A percentile compares a stretch with the other conserved stretches of the same genome.
These are phyloP conservation scores for Aspergillus pseudoglaucus DNA, from an alignment of 2,329 filamentous ascomycete genomes.

Conservation along the genomic window DNA sequence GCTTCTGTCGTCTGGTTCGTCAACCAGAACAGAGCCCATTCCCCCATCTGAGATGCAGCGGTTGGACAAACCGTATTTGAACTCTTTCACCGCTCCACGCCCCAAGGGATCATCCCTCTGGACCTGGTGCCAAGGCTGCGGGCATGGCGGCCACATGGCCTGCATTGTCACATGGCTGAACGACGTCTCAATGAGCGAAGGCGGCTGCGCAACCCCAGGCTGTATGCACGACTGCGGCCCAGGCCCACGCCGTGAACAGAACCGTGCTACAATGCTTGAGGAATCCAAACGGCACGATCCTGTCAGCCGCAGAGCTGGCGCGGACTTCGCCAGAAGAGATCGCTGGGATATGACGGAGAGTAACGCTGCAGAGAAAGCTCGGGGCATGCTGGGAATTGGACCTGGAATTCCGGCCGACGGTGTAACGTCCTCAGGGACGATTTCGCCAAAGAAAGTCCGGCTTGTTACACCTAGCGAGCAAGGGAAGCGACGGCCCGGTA, in stretches of 20 bases:
- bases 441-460: constrained; percentile 41
- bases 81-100: constrained; percentile 19
- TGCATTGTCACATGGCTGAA: constrained; percentile 54
- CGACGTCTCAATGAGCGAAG: constrained; percentile 43
- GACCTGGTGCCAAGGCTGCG: constrained; percentile 55
- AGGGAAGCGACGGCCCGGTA: constrained; percentile 17
- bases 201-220: constrained; percentile 52
- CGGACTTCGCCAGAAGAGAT: constrained; percentile 38
- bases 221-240: constrained; percentile 56
- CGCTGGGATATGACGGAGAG: constrained; percentile 40
- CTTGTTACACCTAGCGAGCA: constrained; percentile 41
- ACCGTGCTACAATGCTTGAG: constrained; percentile 26
- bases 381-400: constrained; percentile 35
- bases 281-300: constrained; percentile 29
- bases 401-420: constrained; percentile 14
- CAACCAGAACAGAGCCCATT: constrained; percentile 27
- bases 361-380: constrained; percentile 40
- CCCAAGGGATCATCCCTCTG: constrained; percentile 39
- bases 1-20: constrained; percentile 42
- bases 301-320: constrained; percentile 26
- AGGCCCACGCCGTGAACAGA: constrained; percentile 39
- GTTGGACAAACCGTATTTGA: constrained; percentile 12
- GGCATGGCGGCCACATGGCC: constrained; percentile 53
- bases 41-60: constrained; percentile 19
- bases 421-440: constrained; percentile 23